Percentiles rank a stretch among this genome's conserved stretches.
Evolutionary conservation across 208 protist genomes (phyloP).

Genomic region (Wallacemonas sp.): DNA sequence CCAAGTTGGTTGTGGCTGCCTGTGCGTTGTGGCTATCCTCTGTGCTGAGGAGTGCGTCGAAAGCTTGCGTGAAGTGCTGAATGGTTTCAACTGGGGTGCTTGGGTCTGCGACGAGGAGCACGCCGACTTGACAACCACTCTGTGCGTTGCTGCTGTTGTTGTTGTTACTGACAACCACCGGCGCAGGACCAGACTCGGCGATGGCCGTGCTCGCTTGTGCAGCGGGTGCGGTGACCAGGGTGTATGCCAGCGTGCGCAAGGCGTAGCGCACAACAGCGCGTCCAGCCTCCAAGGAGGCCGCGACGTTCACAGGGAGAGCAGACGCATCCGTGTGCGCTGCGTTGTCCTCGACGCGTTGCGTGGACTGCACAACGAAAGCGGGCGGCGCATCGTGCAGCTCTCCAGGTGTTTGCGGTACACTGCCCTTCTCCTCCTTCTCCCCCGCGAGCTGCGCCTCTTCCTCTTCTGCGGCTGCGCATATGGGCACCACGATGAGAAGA

Average conservation of each 20-base stretch:
- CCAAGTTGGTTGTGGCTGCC: neutral
- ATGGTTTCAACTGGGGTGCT: conserved; percentile 1
- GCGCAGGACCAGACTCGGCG: neutral
- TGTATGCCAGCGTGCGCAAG: no score
- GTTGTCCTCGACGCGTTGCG: no score
- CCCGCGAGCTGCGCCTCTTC: no score
- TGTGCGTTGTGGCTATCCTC: neutral
- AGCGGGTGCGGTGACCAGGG: no score
- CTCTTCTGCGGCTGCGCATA: no score
- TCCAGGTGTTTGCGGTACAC: neutral
- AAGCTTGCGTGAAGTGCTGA: conserved; percentile 18
- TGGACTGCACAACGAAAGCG: neutral
- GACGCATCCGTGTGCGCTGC: no score
- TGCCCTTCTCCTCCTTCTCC: neutral
- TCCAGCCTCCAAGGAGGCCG: conserved; percentile 11
- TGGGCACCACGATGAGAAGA: conserved; percentile 37
- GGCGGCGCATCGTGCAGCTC: neutral
- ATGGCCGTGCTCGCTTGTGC: neutral
- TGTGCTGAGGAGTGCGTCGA: conserved; percentile 20
- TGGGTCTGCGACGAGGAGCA: conserved; percentile 18
- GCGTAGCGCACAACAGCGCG: conserved; percentile 20
- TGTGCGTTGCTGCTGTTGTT: no score
- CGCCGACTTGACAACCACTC: conserved; percentile 5
- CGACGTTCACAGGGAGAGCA: neutral
- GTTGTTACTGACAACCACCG: no score